Base-by-base conservation (phyloP, 495 filamentous ascomycete species). In the Penicillium cosmopolitanum region DNA sequence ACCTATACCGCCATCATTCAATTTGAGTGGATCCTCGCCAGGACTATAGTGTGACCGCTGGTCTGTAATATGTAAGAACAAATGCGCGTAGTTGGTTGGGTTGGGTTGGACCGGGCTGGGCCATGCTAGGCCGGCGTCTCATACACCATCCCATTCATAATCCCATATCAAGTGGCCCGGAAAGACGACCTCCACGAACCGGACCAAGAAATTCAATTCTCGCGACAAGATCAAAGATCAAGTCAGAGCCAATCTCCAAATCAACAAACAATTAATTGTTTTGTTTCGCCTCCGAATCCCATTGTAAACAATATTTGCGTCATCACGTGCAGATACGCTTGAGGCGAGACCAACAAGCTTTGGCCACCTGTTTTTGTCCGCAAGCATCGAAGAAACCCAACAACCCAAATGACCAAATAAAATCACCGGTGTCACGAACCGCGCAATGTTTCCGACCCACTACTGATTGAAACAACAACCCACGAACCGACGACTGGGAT, bases 311-410 rank as follows among this genome's bases (percentile, higher is more conserved):
- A 19, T 4, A 16, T 1, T 5, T 7, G 28, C 50, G 43, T 44
- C 50, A 67, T 69, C 67, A 69, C 67, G 67, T 69, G 67, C 56
- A 34, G 5, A 56, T 12, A 13, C 36, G 42, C 47, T 50, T 56
- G 38, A 51, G 58, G 44, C 52, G 36, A 50, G 38, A 50, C 52
- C 25, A 40, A 53, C 46, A 64, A 61, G 67, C 64, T 63, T 65
- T 67, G 67, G 65, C 67, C 67, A 69, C 67, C 57, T 67, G 63
- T 64, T 67, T 67, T 67, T 69, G 60, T 55, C 64, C 61, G 64
- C 60, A 61, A 63, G 53, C 60, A 68, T 63, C 63, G 10, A 66
- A 54, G 28, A 58, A 50, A 28, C 19, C 18, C 35, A 34, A 61
- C 57, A 34, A 23, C 47, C n/a, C 55, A 42, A 53, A 51, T 18